A percentile compares a stretch with the other conserved stretches of the same genome.
phyloP scores from a whole-genome alignment of 257 asterid genomes.

The Gentiana straminea region DNA sequence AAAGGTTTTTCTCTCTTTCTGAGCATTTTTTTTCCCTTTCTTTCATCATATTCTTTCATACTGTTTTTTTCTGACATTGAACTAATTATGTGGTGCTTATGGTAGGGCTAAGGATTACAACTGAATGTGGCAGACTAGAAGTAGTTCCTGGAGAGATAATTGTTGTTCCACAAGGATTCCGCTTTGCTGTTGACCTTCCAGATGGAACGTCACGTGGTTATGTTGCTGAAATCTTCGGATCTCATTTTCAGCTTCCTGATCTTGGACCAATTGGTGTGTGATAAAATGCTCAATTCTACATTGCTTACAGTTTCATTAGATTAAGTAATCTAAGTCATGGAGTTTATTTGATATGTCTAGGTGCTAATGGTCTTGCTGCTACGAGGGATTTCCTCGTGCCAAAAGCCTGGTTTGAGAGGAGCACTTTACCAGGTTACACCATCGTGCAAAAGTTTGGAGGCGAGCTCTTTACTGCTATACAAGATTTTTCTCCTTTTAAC shows the following conservation, averaged over 20 bases:
- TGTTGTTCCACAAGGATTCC: slow-evolving; percentile 81
- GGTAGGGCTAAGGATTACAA: slow-evolving; percentile 78
- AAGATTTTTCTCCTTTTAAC: slow-evolving; percentile 93
- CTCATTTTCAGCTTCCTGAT: slow-evolving; percentile 96
- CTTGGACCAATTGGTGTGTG: slow-evolving; percentile 90
- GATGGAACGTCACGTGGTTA: slow-evolving; percentile 94
- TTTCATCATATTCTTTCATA: not conserved
- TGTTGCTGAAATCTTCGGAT: slow-evolving; percentile 83
- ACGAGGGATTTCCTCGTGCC: slow-evolving; percentile 87
- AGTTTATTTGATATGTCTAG: slow-evolving; percentile 26
- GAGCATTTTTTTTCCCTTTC: not conserved
- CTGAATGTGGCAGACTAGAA: slow-evolving; percentile 79
- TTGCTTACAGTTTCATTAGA: not conserved
- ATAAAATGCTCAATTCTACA: slow-evolving; percentile 2
- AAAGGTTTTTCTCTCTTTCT: too few relatives aligned
- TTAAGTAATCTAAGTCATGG: not conserved
- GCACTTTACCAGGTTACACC: slow-evolving; percentile 58
- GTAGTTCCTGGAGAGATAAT: slow-evolving; percentile 81
- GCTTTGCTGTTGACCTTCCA: slow-evolving; percentile 74
- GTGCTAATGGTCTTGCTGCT: slow-evolving; percentile 98
- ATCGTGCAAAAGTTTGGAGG: slow-evolving; percentile 96
- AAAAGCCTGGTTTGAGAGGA: slow-evolving; percentile 71
- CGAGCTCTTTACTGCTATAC: slow-evolving; percentile 88
- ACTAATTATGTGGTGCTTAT: slow-evolving; percentile 10
- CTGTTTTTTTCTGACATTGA: not conserved